Evolutionary conservation across 2,329 filamentous ascomycete species (phyloP), one percentile per base, ranked within the genome.

Genomic region (Xylaria digitata): DNA sequence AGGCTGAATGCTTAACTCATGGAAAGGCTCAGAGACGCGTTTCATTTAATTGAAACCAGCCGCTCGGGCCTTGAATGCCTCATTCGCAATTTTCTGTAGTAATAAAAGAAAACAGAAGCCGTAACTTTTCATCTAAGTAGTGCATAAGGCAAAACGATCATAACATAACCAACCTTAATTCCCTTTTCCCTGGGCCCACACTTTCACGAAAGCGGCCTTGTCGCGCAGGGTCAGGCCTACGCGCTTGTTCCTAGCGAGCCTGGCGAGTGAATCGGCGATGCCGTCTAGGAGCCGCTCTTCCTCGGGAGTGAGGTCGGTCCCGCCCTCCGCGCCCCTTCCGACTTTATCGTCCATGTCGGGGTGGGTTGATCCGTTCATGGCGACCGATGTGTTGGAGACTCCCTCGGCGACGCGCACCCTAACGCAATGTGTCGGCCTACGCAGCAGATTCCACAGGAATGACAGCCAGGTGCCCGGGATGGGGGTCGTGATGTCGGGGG

Each of bases 401-500:
- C 87, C 87, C 75, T 95, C 92, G 0, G 94, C 96, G 62, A 99
- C 94, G 56, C 96, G 88, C 13, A 98, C 95, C 26, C 94, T 89
- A 73, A 99, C 95, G 74, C 90, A 94, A 71, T 97, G 96, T 1
- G 92, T 96, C 0, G 94, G 92, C 54, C 90, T 89, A 49, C 91
- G 92, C 40, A 97, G 88, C 8, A 98, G 83, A 60, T 90, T 91
- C 94, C 94, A 99, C 8, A 97, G 76, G 78, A 97, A 97, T 1
- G 82, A 81, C 6, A 86, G 58, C 78, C 92, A 94, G 32, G 86
- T 85, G 13, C 90, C 89, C 0, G 96, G 94, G 0, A 99, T 83
- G 0, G 96, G 95, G 0, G 96, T 97, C 0, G 95, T 97, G 65
- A 98, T 90, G 77, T 98, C 94, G 4, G 91, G 86, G 0, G 95